These are phyloP conservation scores for Trichoderma sp. DNA, from an alignment of 2,329 filamentous ascomycete genomes.

Conservation along the genomic window DNA sequence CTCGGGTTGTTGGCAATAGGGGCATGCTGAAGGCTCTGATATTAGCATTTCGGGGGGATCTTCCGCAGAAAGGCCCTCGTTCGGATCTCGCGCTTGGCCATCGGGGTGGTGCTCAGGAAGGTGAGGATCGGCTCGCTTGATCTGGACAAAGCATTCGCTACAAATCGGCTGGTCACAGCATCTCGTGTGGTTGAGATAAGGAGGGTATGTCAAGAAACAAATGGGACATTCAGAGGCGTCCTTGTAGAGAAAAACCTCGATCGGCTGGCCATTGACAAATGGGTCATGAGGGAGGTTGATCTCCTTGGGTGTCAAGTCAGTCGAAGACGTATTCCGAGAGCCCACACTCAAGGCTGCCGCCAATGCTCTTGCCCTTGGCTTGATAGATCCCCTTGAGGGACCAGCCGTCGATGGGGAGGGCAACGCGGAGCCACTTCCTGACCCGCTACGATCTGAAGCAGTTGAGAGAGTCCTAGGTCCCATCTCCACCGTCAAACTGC, in stretches of 20 bases:
- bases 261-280: conserved; percentile 87
- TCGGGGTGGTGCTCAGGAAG: conserved; percentile 74
- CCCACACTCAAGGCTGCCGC: conserved; percentile 72
- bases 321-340: conserved; percentile 69
- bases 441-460: conserved; percentile 67
- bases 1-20: conserved; percentile 91
- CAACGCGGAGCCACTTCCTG: conserved; percentile 55
- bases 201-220: conserved; percentile 93
- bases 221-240: conserved; percentile 89
- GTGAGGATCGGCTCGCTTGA: conserved; percentile 90
- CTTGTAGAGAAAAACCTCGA: conserved; percentile 93
- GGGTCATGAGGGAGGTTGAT: conserved; percentile 76
- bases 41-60: conserved; percentile 66
- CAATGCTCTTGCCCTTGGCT: conserved; percentile 83
- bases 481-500: conserved; percentile 77
- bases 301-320: conserved; percentile 74
- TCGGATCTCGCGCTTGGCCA: conserved; percentile 37
- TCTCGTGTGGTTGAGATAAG: conserved; percentile 87
- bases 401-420: conserved; percentile 49
- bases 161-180: conserved; percentile 97
- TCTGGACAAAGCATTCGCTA: conserved; percentile 98
- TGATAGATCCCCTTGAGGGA: conserved; percentile 57
- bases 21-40: conserved; percentile 87
- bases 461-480: conserved; percentile 72
- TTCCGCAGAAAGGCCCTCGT: conserved; percentile 42